Percentiles rank a stretch among this genome's conserved stretches.
These are phyloP conservation scores for Aspergillus brasiliensis DNA, from an alignment of 2,329 filamentous ascomycete species.

Conservation along the genomic window DNA sequence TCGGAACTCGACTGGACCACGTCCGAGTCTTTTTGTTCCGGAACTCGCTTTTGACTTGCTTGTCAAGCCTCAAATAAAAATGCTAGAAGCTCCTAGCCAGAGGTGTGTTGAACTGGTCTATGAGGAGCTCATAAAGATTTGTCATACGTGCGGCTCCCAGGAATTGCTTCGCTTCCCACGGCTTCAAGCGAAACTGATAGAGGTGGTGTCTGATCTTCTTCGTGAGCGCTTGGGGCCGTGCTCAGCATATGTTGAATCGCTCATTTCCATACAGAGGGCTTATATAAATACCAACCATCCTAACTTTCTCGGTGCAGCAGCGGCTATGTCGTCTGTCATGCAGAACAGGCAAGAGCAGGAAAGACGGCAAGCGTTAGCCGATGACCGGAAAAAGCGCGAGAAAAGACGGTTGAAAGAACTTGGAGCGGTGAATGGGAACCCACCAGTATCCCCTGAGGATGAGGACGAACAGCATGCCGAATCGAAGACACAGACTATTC, in stretches of 20 bases:
- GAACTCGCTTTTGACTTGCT: constrained; percentile 97
- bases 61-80: constrained; percentile 97
- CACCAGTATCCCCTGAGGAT: constrained; percentile 63
- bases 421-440: constrained; percentile 68
- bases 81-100: constrained; percentile 91
- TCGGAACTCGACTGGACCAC: constrained; percentile 93
- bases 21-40: constrained; percentile 93
- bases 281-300: constrained; percentile 99
- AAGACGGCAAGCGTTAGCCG: constrained; percentile 74
- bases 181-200: constrained; percentile 93
- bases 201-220: constrained; percentile 93
- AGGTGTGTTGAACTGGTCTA: constrained; percentile 97
- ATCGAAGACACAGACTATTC: constrained; percentile 55
- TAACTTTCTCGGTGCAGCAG: constrained; percentile 94
- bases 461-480: constrained; percentile 65
- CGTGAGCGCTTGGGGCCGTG: constrained; percentile 88
- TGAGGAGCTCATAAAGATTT: constrained; percentile 98
- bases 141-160: constrained; percentile 94
- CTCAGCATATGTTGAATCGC: constrained; percentile 88
- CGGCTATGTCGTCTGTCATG: constrained; percentile 96
- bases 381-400: constrained; percentile 85
- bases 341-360: constrained; percentile 93
- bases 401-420: constrained; percentile 80
- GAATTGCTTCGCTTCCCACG: constrained; percentile 90
- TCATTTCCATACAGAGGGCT: constrained; percentile 95